Evolutionary conservation across 176 grass and related monocot genomes (phyloP).

Genomic region (Triticum timopheevii): DNA sequence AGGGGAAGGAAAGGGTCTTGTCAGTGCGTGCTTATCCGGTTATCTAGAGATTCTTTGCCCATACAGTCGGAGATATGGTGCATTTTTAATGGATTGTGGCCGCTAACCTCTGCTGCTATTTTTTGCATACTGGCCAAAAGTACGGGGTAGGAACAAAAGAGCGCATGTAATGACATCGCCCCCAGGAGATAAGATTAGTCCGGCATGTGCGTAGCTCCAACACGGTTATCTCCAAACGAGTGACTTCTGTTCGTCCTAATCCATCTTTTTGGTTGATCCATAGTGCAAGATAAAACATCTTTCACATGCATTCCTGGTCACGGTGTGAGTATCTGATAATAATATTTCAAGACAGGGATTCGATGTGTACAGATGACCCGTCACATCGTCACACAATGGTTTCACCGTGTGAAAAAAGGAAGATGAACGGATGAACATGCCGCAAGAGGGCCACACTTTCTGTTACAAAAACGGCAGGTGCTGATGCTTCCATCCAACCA

Average conservation of each 20-base stretch:
- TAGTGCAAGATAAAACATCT: neutral
- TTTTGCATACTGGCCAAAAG: neutral
- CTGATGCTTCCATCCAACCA: neutral
- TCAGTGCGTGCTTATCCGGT: constrained; percentile 20
- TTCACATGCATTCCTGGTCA: neutral
- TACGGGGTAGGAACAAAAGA: neutral
- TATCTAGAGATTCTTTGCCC: constrained; percentile 4
- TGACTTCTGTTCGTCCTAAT: neutral
- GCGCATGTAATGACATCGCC: neutral
- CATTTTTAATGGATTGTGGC: neutral
- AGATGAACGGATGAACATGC: neutral
- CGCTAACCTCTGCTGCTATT: neutral
- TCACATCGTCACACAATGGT: neutral
- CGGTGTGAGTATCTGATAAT: too few species aligned
- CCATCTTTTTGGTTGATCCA: neutral
- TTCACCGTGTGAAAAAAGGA: neutral
- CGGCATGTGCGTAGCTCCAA: neutral
- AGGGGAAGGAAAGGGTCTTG: neutral
- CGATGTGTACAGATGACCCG: neutral
- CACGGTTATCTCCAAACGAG: neutral
- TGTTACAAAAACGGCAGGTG: neutral
- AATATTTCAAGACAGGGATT: neutral
- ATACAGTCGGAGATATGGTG: neutral
- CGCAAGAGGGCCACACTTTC: neutral
- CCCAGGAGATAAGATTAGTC: neutral